A percentile compares a stretch with the other conserved stretches of the same genome.
These are phyloP conservation scores for Hylodesmum podocarpum DNA, from an alignment of 306 rosid species.

Conservation along the genomic window DNA sequence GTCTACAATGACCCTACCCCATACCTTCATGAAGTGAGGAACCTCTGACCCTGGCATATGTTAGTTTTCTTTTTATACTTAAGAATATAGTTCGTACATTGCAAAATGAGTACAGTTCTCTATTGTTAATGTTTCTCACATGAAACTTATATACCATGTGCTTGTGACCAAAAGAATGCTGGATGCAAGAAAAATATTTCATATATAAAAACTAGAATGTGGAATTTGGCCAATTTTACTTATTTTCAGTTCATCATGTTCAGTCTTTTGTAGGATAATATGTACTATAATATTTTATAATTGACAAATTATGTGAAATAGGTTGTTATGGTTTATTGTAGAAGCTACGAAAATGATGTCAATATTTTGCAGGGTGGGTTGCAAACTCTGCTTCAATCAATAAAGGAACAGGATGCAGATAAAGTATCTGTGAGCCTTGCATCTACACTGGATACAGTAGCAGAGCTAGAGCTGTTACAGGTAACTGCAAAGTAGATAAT, in stretches of 20 bases:
- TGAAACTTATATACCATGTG: background rate
- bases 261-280: background rate
- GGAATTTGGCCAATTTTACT: conserved; percentile 2
- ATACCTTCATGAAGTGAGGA: too few species aligned
- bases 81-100: conserved; percentile 13
- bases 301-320: conserved; percentile 14
- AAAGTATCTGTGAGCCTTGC: conserved; percentile 78
- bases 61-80: too few species aligned
- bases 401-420: conserved; percentile 80
- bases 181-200: background rate
- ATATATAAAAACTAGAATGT: background rate
- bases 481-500: conserved; percentile 36
- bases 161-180: background rate
- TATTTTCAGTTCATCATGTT: background rate
- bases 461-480: conserved; percentile 86
- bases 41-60: too few species aligned
- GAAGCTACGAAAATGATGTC: conserved; percentile 26
- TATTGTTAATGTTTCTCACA: conserved; percentile 7
- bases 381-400: conserved; percentile 67
- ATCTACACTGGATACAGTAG: conserved; percentile 76
- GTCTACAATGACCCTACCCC: too few species aligned
- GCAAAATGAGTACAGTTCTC: background rate
- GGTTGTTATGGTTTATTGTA: conserved; percentile 26
- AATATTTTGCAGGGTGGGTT: conserved; percentile 67
- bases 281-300: background rate